Evolutionary conservation across 768 basidiomycete genomes (phyloP).

Genomic region (Leccinum subtestaceum): DNA sequence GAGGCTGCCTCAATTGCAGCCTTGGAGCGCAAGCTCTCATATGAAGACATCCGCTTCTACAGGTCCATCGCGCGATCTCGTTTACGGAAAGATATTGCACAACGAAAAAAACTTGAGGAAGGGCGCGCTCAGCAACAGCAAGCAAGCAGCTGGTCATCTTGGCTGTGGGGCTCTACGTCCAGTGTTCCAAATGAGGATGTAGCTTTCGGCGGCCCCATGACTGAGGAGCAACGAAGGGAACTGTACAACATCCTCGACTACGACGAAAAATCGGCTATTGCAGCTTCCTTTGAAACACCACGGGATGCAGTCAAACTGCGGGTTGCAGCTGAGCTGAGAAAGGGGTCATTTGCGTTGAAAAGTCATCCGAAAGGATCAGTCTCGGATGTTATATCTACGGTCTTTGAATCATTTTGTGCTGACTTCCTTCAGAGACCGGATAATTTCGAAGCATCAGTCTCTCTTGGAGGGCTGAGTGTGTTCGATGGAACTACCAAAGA

Average conservation of each 20-base stretch:
- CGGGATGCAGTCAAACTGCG: constrained; percentile 78
- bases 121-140: constrained; percentile 57
- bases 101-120: constrained; percentile 63
- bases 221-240: constrained; percentile 85
- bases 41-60: constrained; percentile 96
- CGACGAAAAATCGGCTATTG: constrained; percentile 79
- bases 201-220: constrained; percentile 68
- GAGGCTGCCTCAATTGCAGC: constrained; percentile 52
- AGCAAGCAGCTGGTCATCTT: constrained; percentile 61
- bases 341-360: constrained; percentile 83
- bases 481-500: constrained; percentile 86
- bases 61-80: constrained; percentile 90
- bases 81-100: constrained; percentile 78
- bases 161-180: constrained; percentile 77
- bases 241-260: constrained; percentile 90
- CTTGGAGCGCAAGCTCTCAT: constrained; percentile 80
- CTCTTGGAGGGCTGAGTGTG: constrained; percentile 82
- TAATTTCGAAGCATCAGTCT: constrained; percentile 81
- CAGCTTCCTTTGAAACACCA: constrained; percentile 66
- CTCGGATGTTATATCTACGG: constrained; percentile 77
- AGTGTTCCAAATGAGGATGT: constrained; percentile 46
- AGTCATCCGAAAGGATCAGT: constrained; percentile 62
- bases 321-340: constrained; percentile 74
- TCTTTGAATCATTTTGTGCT: constrained; percentile 86
- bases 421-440: constrained; percentile 81